These are phyloP conservation scores for Nannizzia gypsea DNA, from an alignment of 2,329 filamentous ascomycete species.

Conservation along the genomic window DNA sequence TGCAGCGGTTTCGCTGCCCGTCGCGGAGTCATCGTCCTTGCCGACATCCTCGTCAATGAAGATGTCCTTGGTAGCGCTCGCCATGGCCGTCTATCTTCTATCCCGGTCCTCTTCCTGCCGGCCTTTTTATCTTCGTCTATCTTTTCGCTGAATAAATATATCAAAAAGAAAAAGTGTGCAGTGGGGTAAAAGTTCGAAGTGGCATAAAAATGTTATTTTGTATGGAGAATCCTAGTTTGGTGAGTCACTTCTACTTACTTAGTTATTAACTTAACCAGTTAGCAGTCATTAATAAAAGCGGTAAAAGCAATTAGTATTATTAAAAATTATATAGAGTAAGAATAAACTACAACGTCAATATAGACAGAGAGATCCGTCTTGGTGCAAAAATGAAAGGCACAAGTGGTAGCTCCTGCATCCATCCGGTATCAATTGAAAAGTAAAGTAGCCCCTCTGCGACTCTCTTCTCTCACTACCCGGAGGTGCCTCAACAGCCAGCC, in stretches of 20 bases:
- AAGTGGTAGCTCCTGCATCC: too few relatives aligned
- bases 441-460: too few relatives aligned
- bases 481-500: too few relatives aligned
- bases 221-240: background rate
- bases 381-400: too few relatives aligned
- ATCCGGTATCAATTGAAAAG: too few relatives aligned
- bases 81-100: slow-evolving; percentile 5
- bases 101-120: slow-evolving; percentile 12
- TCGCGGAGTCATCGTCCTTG: slow-evolving; percentile 53
- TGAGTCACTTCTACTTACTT: too few relatives aligned
- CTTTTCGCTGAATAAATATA: background rate
- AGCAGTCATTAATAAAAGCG: background rate
- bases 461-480: too few relatives aligned
- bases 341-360: too few relatives aligned
- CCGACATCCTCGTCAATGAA: slow-evolving; percentile 76
- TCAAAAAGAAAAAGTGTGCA: background rate
- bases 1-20: slow-evolving; percentile 60
- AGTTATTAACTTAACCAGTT: background rate
- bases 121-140: slow-evolving; percentile 19
- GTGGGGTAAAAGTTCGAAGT: slow-evolving; percentile 1
- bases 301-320: too few relatives aligned
- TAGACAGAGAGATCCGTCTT: too few relatives aligned
- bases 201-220: background rate
- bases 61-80: slow-evolving; percentile 33
- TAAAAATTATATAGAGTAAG: too few relatives aligned